Percentiles rank a stretch among this genome's conserved stretches.
Conservation (phyloP, 73 alveolate genomes). For the Paramecium sexaurelia region DNA sequence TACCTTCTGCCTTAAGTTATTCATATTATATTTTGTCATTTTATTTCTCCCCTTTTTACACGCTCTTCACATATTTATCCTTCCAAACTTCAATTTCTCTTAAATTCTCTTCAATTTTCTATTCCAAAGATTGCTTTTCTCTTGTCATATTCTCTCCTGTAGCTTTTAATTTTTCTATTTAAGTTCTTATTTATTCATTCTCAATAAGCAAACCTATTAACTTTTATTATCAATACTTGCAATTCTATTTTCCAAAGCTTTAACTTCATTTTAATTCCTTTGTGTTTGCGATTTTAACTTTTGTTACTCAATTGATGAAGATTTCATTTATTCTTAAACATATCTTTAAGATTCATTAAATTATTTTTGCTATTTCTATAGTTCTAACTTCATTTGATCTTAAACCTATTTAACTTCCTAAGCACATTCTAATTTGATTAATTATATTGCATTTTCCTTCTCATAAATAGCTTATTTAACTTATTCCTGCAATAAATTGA, state of each 20-base stretch:
- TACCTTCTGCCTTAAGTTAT: neutral
- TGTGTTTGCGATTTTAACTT: neutral
- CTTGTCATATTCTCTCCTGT: neutral
- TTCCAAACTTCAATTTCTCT: constrained; percentile 5
- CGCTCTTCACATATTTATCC: neutral
- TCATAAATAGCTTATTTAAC: neutral
- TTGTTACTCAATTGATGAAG: neutral
- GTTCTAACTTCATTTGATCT: constrained; percentile 8
- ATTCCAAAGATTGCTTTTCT: neutral
- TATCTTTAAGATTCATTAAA: neutral
- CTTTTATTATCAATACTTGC: neutral
- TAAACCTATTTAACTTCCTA: neutral
- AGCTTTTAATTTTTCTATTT: neutral
- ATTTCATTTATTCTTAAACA: neutral
- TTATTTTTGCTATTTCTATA: neutral
- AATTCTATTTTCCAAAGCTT: neutral
- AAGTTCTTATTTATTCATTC: neutral
- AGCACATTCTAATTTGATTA: constrained; percentile 14
- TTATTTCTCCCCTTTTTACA: neutral
- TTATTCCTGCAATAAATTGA: neutral
- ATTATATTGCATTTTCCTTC: neutral
- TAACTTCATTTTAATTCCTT: neutral
- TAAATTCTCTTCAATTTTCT: neutral
- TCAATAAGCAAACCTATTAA: neutral
- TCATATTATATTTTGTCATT: neutral